Evolutionary conservation across 2,329 filamentous ascomycete species (phyloP), one percentile per base, ranked within the genome.

Genomic region (Fonsecaea nubica): DNA sequence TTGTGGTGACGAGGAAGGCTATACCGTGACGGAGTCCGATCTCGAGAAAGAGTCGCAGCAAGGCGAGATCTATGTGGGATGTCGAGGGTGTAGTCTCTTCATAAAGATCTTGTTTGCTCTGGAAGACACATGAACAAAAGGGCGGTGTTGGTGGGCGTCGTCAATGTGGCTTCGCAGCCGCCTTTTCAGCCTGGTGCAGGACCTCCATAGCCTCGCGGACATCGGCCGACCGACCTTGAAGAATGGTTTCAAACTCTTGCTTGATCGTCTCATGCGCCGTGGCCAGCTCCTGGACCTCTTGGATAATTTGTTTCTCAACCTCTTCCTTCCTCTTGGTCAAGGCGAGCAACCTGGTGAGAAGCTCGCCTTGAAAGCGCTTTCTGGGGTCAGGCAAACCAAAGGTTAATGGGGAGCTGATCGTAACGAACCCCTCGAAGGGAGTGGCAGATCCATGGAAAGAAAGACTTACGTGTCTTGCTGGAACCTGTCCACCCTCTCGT

Each of bases 81-180:
- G 87, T 78, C 79, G 80, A 64, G 87, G 87, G 40, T 89, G 87
- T 76, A 89, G 87, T 80, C 79, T 89, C 65, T 89, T 85, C 83
- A 79, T 89, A 67, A 84, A 84, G 74, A 82, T 89, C 53, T 76
- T 85, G 69, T 89, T 89, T 79, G 84, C 81, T 25, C 81, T 85
- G 55, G 81, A 82, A 64, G 81, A 79, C 71, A 36, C 54, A 38
- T 58, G 53, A 32, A 1, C 25, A 42, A 15, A 32, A 32, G 30
- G 30, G 30, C 4, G 30, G 30, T 32, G 30, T 32, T 25, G n/a
- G 6, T 18, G 21, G 15, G 1, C 42, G 36, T 53, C 21, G 54
- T 25, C 54, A 30, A 36, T 53, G 2, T 6, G 32, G 18, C 21
- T n/a, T 42, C 42, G 52, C 33, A 15, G 21, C 60, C 25, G 32